phyloP scores from a whole-genome alignment of 208 protist genomes.

The Strigomonas culicis region DNA sequence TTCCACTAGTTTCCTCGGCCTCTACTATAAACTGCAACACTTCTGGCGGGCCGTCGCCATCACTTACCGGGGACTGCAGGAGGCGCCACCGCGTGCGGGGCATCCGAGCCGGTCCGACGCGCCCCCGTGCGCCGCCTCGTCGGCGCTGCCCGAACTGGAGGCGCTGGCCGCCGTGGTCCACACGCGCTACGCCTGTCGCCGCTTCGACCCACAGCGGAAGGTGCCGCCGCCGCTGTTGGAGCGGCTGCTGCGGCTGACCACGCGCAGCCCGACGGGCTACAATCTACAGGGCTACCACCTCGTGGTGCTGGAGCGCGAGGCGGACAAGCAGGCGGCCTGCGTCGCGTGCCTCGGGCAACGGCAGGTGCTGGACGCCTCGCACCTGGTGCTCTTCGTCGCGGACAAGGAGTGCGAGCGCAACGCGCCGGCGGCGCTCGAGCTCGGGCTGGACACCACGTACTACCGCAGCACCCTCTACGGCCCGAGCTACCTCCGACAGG shows the following conservation, averaged over 20 bases:
- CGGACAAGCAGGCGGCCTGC: not conserved
- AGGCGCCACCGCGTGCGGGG: not conserved
- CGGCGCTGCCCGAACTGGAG: no score
- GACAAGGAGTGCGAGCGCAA: conserved; percentile 27
- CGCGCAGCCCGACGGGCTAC: conserved; percentile 37
- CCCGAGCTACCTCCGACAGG: conserved; percentile 12
- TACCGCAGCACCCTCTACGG: not conserved
- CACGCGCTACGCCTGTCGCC: not conserved
- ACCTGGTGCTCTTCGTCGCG: conserved; percentile 45
- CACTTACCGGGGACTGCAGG: no score
- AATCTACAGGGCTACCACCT: conserved; percentile 54
- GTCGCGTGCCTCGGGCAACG: not conserved
- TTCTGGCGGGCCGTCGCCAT: no score
- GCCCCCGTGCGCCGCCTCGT: no score
- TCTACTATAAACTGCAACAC: not conserved
- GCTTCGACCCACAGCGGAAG: not conserved
- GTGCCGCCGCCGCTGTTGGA: not conserved
- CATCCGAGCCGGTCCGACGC: no score
- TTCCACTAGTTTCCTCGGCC: not conserved
- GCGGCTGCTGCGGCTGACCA: conserved; percentile 11
- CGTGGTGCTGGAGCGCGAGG: conserved; percentile 27
- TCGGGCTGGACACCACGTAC: conserved; percentile 24
- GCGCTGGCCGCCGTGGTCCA: not conserved
- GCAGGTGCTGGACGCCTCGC: not conserved
- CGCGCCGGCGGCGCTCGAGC: conserved; percentile 20